phyloP scores from a whole-genome alignment of 805 yeast species.

The Zygotorulaspora danielsina region DNA sequence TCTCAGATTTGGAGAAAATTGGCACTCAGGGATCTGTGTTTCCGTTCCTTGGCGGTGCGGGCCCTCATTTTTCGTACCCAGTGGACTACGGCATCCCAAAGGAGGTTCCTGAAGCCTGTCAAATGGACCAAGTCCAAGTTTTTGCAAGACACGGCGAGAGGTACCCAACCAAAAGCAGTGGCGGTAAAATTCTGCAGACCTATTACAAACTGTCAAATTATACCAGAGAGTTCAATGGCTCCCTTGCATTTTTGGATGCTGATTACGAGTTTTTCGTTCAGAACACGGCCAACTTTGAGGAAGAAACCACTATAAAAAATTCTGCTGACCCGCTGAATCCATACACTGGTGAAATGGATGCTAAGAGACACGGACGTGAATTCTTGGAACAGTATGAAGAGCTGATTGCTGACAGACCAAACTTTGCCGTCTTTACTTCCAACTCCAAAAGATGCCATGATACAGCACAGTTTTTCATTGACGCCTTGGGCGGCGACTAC shows the following conservation, averaged over 20 bases:
- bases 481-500: constrained; percentile 28
- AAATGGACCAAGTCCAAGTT: constrained; percentile 62
- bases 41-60: constrained; percentile 51
- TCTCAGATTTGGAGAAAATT: constrained; percentile 10
- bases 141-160: constrained; percentile 79
- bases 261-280: constrained; percentile 43
- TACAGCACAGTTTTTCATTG: constrained; percentile 49
- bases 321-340: constrained; percentile 27
- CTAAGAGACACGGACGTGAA: constrained; percentile 43
- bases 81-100: constrained; percentile 51
- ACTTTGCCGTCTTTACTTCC: constrained; percentile 46
- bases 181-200: constrained; percentile 35
- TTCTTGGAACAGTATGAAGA: constrained; percentile 43
- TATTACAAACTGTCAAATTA: constrained; percentile 19
- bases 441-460: constrained; percentile 47
- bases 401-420: constrained; percentile 37
- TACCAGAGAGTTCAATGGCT: constrained; percentile 42
- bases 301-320: constrained; percentile 34
- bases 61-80: constrained; percentile 48
- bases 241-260: constrained; percentile 49
- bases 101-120: constrained; percentile 45
- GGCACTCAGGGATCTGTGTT: constrained; percentile 37
- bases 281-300: constrained; percentile 40
- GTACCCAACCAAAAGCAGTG: constrained; percentile 51
- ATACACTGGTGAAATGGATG: constrained; percentile 46